Evolutionary conservation across 495 filamentous ascomycete genomes (phyloP).

Genomic region (Penicillium mononematosum): DNA sequence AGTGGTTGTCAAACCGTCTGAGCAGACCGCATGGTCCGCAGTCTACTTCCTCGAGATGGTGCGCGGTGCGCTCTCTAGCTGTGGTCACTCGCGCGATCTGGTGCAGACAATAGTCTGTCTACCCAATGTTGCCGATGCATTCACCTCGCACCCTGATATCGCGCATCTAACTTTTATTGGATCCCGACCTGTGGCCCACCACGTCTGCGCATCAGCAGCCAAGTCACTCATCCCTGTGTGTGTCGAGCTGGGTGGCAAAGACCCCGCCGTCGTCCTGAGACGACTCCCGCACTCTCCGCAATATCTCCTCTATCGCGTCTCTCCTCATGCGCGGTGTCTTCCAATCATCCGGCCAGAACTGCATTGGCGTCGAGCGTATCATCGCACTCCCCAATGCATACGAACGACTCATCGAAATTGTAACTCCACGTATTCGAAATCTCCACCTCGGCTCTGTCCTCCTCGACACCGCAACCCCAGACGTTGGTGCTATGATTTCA

Average conservation of each 20-base stretch:
- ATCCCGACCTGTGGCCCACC: conserved; percentile 78
- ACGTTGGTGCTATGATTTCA: conserved; percentile 91
- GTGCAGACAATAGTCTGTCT: conserved; percentile 86
- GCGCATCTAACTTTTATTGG: conserved; percentile 98
- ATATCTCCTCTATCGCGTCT: conserved; percentile 68
- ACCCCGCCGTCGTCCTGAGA: conserved; percentile 91
- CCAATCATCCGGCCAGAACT: conserved; percentile 97
- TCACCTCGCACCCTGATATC: conserved; percentile 85
- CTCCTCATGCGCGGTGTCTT: conserved; percentile 90
- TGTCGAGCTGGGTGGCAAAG: conserved; percentile 93
- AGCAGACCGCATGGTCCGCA: conserved; percentile 90
- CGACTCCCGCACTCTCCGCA: conserved; percentile 55
- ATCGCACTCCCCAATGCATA: conserved; percentile 76
- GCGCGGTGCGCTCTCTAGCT: conserved; percentile 72
- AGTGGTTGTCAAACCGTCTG: conserved; percentile 87
- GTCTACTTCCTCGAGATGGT: conserved; percentile 76
- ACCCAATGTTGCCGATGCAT: conserved; percentile 72
- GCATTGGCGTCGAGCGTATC: conserved; percentile 93
- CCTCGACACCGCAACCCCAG: conserved; percentile 50
- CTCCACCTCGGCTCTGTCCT: conserved; percentile 70
- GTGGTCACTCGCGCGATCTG: conserved; percentile 79
- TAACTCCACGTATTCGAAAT: conserved; percentile 66
- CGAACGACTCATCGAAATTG: conserved; percentile 63
- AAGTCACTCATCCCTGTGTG: conserved; percentile 78
- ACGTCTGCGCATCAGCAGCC: conserved; percentile 82